Base-by-base conservation (phyloP, 805 yeast genomes). In the Hanseniaspora hatyaiensis region DNA sequence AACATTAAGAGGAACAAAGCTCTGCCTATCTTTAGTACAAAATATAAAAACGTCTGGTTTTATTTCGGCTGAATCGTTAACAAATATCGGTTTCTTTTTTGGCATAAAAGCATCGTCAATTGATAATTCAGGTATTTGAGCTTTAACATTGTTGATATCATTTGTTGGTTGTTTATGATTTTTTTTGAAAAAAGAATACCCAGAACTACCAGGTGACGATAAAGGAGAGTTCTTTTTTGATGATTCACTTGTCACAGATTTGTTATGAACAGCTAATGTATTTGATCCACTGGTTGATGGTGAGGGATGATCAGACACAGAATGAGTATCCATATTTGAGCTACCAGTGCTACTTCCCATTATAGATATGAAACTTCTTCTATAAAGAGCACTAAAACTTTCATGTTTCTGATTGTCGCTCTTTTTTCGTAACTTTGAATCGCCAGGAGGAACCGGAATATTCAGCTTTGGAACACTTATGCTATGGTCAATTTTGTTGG, bases 111-210 rank as follows among this genome's bases (percentile, higher is more conserved):
- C 52, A n/a, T 40, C 49, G 9, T 40, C 36, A 9, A 40, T 33
- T 22, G 19, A 33, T 34, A 22, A 18, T 24, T 24, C 39, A 11
- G 23, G 44, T 26, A 26, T 12, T 16, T 31, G 42, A n/a, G 16
- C 15, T 15, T 31, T 31, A 23, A 34, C n/a, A 4, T 39, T 38
- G 39, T n/a, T 45, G 40, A 33, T 31, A 34, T 22, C 81, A 0
- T 80, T 73, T 0, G 83, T 77, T 41, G 71, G 73, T n/a, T 80
- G 72, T 49, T 82, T 71, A 40, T 73, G 70, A 55, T 79, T 85
- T 52, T 78, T 72, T 53, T 82, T 67, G 64, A 80, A 80, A 45
- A 80, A 69, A 23, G 62, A 50, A 38, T 58, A 57, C n/a, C 57
- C 51, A 3, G 51, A 41, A 28, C 37, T 34, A 11, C 33, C 40